Conservation (phyloP, 768 basidiomycete genomes). For the Crassisporium funariophilum region DNA sequence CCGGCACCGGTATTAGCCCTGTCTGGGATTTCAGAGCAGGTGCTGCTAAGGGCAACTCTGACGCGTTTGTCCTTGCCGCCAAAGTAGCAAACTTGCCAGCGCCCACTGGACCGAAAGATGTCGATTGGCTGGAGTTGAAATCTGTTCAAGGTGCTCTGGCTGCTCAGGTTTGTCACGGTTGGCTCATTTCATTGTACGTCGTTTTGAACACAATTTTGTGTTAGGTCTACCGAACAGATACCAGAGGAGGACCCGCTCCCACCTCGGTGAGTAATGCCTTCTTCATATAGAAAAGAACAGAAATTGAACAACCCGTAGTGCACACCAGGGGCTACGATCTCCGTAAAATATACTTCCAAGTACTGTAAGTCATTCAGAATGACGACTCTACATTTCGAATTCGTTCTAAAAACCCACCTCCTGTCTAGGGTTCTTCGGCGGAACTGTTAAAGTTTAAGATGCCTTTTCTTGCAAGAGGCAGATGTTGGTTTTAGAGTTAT, state of each 20-base stretch:
- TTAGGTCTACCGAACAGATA: slow-evolving; percentile 53
- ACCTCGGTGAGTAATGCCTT: slow-evolving; percentile 36
- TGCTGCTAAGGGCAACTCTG: slow-evolving; percentile 38
- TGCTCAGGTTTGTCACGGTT: slow-evolving; percentile 45
- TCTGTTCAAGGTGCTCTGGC: slow-evolving; percentile 51
- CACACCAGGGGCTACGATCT: slow-evolving; percentile 41
- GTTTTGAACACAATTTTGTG: background rate
- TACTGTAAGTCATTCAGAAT: slow-evolving; percentile 47
- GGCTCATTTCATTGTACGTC: slow-evolving; percentile 17
- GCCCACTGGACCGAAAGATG: slow-evolving; percentile 42
- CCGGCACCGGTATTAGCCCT: slow-evolving; percentile 44
- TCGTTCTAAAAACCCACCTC: background rate
- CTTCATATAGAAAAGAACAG: background rate
- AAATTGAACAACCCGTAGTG: slow-evolving; percentile 30
- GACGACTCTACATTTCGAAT: background rate
- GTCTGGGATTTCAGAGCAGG: slow-evolving; percentile 59
- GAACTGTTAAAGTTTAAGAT: slow-evolving; percentile 12
- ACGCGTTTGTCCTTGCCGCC: slow-evolving; percentile 50
- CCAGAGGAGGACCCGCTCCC: slow-evolving; percentile 56
- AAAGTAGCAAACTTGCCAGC: slow-evolving; percentile 43
- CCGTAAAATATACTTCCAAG: slow-evolving; percentile 52
- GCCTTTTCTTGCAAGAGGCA: background rate
- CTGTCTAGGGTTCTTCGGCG: slow-evolving; percentile 24
- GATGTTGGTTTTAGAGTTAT: too few species aligned
- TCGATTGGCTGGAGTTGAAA: slow-evolving; percentile 60